phyloP scores from a whole-genome alignment of 2,329 filamentous ascomycete species.

The Aureobasidium pullulans region DNA sequence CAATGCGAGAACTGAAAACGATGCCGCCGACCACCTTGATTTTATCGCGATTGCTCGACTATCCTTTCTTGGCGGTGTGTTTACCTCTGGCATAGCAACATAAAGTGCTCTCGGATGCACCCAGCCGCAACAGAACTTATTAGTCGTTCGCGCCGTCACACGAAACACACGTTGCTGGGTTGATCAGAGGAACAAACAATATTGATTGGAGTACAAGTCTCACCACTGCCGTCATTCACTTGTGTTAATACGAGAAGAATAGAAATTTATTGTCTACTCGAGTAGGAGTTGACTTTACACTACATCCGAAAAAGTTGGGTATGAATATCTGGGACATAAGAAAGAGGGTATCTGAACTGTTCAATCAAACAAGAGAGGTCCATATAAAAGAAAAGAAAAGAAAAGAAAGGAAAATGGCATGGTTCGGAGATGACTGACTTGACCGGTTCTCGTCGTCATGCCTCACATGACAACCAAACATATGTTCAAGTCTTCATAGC shows the following conservation, averaged over 20 bases:
- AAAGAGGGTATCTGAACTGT: conserved; percentile 11
- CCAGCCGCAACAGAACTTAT: not conserved
- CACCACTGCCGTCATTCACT: not conserved
- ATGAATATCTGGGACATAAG: not conserved
- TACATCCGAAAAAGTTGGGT: not conserved
- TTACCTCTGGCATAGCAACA: conserved; percentile 9
- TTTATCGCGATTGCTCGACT: not conserved
- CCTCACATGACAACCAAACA: not conserved
- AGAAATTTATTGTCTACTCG: not conserved
- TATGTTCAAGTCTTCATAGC: not conserved
- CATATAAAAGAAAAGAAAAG: not conserved
- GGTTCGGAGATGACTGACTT: not conserved
- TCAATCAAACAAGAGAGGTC: not conserved
- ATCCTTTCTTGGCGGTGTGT: conserved; percentile 9
- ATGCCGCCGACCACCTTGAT: not conserved
- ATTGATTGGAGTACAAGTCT: not conserved
- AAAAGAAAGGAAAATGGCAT: not conserved
- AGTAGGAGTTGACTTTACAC: not conserved
- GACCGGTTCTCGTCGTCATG: not conserved
- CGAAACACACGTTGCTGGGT: conserved; percentile 2
- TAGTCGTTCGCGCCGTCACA: not conserved
- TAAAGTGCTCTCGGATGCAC: not conserved
- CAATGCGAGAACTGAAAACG: not conserved
- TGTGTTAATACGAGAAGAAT: not conserved
- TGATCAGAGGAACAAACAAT: conserved; percentile 5